These are phyloP conservation scores for Hygrophorus pudorinus DNA, from an alignment of 768 basidiomycete genomes.

Conservation along the genomic window DNA sequence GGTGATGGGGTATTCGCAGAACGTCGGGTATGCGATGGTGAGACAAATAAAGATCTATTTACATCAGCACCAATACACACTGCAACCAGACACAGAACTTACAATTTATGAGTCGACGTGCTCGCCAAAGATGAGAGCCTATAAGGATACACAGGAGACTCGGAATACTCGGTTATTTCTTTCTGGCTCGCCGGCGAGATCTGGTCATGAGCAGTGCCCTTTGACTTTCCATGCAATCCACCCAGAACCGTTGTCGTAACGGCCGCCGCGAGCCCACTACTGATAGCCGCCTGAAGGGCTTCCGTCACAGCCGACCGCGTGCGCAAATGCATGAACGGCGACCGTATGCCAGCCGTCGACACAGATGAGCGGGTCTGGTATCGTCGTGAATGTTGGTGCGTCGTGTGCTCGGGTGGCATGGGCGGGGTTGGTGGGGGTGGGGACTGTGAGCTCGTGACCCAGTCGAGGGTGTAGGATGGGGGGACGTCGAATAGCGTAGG, in stretches of 20 bases:
- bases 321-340: conserved; percentile 1
- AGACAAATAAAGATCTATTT: not conserved
- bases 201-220: not conserved
- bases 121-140: not conserved
- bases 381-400: no score
- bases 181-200: no score
- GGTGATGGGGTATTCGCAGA: no score
- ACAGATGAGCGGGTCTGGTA: no score
- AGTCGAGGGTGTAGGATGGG: conserved; percentile 32
- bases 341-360: no score
- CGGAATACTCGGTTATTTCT: no score
- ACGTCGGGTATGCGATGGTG: not conserved
- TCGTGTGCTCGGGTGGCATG: conserved; percentile 2
- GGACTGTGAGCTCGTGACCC: conserved; percentile 20
- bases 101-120: not conserved
- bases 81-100: not conserved
- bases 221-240: not conserved
- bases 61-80: not conserved
- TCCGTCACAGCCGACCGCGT: conserved; percentile 5
- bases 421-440: conserved; percentile 13
- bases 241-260: not conserved
- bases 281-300: conserved; percentile 10
- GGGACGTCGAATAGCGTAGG: conserved; percentile 40
- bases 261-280: conserved; percentile 2
- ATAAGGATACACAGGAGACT: not conserved